A percentile compares a stretch with the other conserved stretches of the same genome.
Conservation (phyloP, 768 basidiomycete genomes). For the Suillus lakei region DNA sequence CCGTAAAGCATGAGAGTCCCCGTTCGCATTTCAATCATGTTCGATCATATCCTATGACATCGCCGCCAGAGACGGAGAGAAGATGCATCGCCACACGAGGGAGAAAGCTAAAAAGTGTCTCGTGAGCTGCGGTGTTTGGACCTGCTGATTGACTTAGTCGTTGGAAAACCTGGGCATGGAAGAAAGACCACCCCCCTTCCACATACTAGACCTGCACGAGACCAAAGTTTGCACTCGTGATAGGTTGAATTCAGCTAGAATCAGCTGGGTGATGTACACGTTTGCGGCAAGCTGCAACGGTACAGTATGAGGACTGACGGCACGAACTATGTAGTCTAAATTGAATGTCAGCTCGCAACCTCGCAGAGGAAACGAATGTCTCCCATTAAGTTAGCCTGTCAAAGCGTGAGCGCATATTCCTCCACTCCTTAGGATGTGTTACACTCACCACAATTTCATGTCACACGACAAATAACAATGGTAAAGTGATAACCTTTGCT, state of each 20-base stretch:
- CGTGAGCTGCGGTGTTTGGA: neutral
- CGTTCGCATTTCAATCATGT: neutral
- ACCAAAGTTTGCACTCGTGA: neutral
- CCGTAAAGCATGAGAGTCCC: slow-evolving; percentile 1
- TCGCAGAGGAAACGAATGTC: neutral
- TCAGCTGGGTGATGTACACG: neutral
- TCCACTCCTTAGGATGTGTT: neutral
- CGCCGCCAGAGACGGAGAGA: neutral
- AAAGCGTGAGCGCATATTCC: neutral
- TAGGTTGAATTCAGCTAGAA: neutral
- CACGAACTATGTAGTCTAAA: neutral
- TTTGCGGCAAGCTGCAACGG: neutral
- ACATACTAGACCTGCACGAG: neutral
- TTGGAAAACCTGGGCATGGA: neutral
- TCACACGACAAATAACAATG: neutral
- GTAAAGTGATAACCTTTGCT: neutral
- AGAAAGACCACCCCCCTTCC: neutral
- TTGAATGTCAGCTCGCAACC: neutral
- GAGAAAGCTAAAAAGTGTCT: neutral
- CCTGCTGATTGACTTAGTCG: neutral
- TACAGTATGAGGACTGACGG: neutral
- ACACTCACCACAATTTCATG: neutral
- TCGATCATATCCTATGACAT: neutral
- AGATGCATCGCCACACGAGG: neutral
- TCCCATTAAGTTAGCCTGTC: neutral